Evolutionary conservation across 108 stramenopile genomes (phyloP).

Genomic region (Chaetoceros muelleri): DNA sequence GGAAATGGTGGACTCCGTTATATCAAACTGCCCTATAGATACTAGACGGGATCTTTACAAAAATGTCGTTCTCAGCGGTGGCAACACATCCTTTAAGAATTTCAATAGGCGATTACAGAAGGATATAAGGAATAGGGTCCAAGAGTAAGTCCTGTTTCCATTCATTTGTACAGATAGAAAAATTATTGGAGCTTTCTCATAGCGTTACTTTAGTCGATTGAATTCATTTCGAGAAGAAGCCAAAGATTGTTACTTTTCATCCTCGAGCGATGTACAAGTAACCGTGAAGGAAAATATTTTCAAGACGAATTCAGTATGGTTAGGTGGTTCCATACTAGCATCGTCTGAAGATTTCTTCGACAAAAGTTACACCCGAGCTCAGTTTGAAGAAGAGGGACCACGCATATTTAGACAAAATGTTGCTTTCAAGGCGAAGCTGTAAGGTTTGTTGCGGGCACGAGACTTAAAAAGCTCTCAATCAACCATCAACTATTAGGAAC

Average conservation of each 20-base stretch:
- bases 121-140: conserved; percentile 46
- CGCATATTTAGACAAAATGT: not conserved
- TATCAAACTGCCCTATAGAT: conserved; percentile 60
- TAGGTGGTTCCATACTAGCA: conserved; percentile 56
- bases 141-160: conserved; percentile 3
- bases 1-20: conserved; percentile 2
- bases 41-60: conserved; percentile 51
- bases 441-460: too few relatives aligned
- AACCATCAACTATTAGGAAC: too few relatives aligned
- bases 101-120: conserved; percentile 48
- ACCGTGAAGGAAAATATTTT: too few relatives aligned
- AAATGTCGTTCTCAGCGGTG: conserved; percentile 58
- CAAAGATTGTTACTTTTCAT: too few relatives aligned
- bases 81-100: conserved; percentile 63
- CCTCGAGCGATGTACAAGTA: too few relatives aligned
- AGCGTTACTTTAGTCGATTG: too few relatives aligned
- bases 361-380: not conserved
- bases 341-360: conserved; percentile 38
- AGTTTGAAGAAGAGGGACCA: not conserved
- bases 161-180: too few relatives aligned
- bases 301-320: conserved; percentile 70
- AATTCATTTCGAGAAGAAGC: too few relatives aligned
- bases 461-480: too few relatives aligned
- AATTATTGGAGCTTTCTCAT: too few relatives aligned
- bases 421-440: not conserved